Conservation (phyloP, 1,284 basidiomycete species). For the Puccinia novopanici region DNA sequence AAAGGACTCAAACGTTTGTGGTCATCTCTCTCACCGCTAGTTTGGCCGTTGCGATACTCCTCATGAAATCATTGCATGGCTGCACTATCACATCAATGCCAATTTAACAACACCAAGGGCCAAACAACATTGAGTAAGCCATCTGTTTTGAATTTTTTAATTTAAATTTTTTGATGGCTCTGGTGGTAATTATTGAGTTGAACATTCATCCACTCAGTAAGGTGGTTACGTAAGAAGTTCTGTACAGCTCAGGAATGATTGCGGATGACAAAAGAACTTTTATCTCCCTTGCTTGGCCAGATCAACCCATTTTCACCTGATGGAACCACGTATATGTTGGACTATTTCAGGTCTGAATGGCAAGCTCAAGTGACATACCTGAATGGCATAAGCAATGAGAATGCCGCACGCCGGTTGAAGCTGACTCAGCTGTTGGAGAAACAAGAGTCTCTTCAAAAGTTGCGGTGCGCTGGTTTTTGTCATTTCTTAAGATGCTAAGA, state of each 20-base stretch:
- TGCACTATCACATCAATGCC: constrained; percentile 2
- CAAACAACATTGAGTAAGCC: background rate
- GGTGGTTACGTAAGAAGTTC: background rate
- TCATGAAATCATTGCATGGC: constrained; percentile 15
- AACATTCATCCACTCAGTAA: background rate
- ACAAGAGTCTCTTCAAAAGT: too few relatives aligned
- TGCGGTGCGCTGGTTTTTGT: too few relatives aligned
- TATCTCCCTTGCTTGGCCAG: background rate
- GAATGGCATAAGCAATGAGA: too few relatives aligned
- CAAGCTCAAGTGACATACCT: too few relatives aligned
- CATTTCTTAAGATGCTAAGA: too few relatives aligned
- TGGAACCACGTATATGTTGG: background rate
- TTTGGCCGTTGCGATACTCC: background rate
- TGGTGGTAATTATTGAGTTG: background rate
- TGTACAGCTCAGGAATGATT: background rate
- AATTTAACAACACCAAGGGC: background rate
- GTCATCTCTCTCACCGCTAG: constrained; percentile 1
- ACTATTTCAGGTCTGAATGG: too few relatives aligned
- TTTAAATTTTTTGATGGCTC: background rate
- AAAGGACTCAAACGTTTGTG: background rate
- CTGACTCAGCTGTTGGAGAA: too few relatives aligned
- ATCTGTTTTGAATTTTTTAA: background rate
- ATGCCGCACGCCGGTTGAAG: too few relatives aligned
- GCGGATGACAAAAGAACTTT: background rate
- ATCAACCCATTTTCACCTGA: background rate